Evolutionary conservation across 257 asterid species (phyloP), one percentile per base, ranked within the genome.

Genomic region (Solanum tarijense): DNA sequence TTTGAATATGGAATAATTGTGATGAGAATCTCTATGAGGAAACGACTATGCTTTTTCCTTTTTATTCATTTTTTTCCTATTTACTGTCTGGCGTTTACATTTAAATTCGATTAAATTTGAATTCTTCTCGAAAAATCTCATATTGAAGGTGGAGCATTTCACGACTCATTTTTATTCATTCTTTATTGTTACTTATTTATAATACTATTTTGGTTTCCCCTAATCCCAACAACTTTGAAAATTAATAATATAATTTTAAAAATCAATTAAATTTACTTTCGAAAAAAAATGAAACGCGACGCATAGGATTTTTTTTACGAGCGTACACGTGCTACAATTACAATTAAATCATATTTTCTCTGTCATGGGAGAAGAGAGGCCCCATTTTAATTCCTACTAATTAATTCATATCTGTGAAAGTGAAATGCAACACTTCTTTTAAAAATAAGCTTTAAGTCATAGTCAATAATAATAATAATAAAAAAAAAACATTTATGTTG

Each of bases 91-190:
- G 0, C 0, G 0, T 52, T 52, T 1, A 52, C 0, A 52, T 6
- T 52, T 0, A 52, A 6, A 2, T 18, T 52, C 1, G 0, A 52
- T 52, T 52, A 18, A 6, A 52, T 7, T 52, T 52, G 1, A 52
- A 2, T 16, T 16, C 0, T 52, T 6, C 0, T 6, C 0, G 0
- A 52, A 16, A 52, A 52, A 0, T 6, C 1, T 52, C 0, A 52
- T 52, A 52, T 52, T 18, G 0, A 1, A 0, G 9, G 1, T 52
- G 3, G 1, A 52, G 4, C n/a, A 16, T 6, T 52, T 2, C n/a
- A 52, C n/a, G 4, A 52, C n/a, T 52, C 62, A 5, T 79, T 8
- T 16, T 48, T 29, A 46, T 78, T 76, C 0, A n/a, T 7, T 39
- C 58, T 14, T 43, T 43, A 39, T 41, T 78, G 48, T 36, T 36